A percentile compares a stretch with the other conserved stretches of the same genome.
Evolutionary conservation across 495 filamentous ascomycete species (phyloP).

Genomic region (Podospora anserina): DNA sequence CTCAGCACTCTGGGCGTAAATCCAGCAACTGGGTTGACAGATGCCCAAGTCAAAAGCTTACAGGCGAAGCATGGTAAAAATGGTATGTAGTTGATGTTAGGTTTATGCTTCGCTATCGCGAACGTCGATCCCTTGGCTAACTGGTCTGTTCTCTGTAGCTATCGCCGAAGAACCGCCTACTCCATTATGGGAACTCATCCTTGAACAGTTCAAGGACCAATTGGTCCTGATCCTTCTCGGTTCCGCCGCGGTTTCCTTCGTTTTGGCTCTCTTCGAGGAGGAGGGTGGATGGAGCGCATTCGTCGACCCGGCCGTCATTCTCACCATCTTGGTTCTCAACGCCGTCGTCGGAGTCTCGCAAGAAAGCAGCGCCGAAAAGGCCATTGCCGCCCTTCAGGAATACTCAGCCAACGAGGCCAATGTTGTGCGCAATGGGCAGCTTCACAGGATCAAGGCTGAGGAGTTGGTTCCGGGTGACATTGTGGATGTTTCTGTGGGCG

Average conservation of each 20-base stretch:
- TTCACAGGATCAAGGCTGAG: conserved; percentile 82
- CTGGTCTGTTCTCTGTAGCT: conserved; percentile 50
- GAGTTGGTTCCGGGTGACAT: conserved; percentile 96
- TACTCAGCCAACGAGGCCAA: conserved; percentile 98
- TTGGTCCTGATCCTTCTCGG: conserved; percentile 92
- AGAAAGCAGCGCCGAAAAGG: conserved; percentile 97
- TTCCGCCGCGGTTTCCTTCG: conserved; percentile 91
- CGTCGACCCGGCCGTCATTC: conserved; percentile 93
- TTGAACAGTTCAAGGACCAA: conserved; percentile 99
- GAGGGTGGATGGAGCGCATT: conserved; percentile 96
- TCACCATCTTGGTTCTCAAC: conserved; percentile 96
- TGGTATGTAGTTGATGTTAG: conserved; percentile 51
- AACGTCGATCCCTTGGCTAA: conserved; percentile 8
- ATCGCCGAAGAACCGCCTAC: conserved; percentile 97
- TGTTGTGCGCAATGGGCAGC: conserved; percentile 73
- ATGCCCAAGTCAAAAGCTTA: conserved; percentile 60
- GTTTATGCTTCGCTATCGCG: conserved; percentile 6
- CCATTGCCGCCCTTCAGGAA: conserved; percentile 96
- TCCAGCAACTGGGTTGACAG: conserved; percentile 63
- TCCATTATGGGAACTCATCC: conserved; percentile 89
- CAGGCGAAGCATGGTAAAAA: conserved; percentile 76
- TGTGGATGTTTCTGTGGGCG: conserved; percentile 82
- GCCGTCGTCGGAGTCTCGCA: conserved; percentile 96
- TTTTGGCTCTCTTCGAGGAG: conserved; percentile 90
- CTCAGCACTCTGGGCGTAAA: conserved; percentile 69